Evolutionary conservation across 306 rosid species (phyloP), one percentile per base, ranked within the genome.

Genomic region (Gynostemma pentaphyllum): DNA sequence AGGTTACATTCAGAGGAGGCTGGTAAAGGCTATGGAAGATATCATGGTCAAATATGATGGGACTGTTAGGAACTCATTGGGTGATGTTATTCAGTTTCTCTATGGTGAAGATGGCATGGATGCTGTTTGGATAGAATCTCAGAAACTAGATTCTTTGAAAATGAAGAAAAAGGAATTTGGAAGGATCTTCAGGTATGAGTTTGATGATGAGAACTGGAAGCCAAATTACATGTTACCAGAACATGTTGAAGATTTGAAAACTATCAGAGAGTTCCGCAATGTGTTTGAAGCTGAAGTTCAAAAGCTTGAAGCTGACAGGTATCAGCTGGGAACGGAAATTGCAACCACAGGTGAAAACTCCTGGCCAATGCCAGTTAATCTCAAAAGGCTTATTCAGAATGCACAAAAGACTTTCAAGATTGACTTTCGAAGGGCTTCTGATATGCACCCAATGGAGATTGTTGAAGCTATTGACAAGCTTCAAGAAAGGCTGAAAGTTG

Each of bases 71-170:
- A 94, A 94, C 75, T 94, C 99, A 11, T 75, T 94, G 82, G 99
- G 99, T 40, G 99, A 94, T 16, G 99, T 94, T 47, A 94, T 94
- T 68, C 99, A 94, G 69, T 94, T 94, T 81, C 90, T 94, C 13
- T 94, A 94, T 29, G 99, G 99, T 36, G 99, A 94, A 74, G 99
- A 94, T 78, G 97, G 99, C 55, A 94, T 94, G 99, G 99, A 94
- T 74, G 74, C 99, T 48, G 99, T 94, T 48, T 88, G 99, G 99
- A 88, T 94, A 34, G 99, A 94, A 81, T 78, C 87, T 1, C 99
- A 94, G 81, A 94, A 86, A 76, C 81, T 94, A 54, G 99, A 94
- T 81, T 84, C 99, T 23, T 73, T 94, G 62, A 94, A 88, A 75
- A 94, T 94, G 97, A 94, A 88, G 68, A 94, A 84, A 73, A 1